Conservation (phyloP, 305 asterid species). For the Plantago coronopus region DNA sequence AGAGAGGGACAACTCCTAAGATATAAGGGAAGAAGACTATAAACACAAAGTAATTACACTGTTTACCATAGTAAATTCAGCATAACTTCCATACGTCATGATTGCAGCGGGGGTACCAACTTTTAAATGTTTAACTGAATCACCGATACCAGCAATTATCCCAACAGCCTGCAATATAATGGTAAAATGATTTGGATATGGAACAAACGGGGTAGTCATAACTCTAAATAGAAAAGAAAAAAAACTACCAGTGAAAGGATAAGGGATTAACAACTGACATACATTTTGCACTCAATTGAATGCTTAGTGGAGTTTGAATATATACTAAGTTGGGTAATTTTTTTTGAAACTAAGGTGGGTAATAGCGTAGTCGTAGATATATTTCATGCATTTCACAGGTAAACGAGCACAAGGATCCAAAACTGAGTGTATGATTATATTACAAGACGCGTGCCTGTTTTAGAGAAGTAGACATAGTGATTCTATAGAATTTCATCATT, state of each 20-base stretch:
- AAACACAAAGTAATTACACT: conserved; percentile 13
- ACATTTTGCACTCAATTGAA: conserved; percentile 10
- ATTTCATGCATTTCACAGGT: not conserved
- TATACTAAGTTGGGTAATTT: not conserved
- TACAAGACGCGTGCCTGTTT: not conserved
- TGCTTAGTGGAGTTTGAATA: not conserved
- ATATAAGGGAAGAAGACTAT: conserved; percentile 5
- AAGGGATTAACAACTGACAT: not conserved
- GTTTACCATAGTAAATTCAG: conserved; percentile 74
- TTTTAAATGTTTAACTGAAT: conserved; percentile 70
- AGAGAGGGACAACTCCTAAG: conserved; percentile 9
- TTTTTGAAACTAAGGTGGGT: not conserved
- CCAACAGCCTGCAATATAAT: conserved; percentile 76
- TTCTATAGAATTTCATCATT: too few species aligned
- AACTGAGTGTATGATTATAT: too few species aligned
- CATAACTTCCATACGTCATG: conserved; percentile 88
- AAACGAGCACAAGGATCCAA: not conserved
- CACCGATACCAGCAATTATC: conserved; percentile 82
- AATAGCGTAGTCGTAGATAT: not conserved
- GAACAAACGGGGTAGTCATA: not conserved
- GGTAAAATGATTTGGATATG: conserved; percentile 16
- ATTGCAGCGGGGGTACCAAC: conserved; percentile 96
- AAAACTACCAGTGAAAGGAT: not conserved
- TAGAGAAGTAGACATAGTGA: not conserved
- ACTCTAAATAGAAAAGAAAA: not conserved